Conservation (phyloP, 805 yeast species). For the Starmera dryadoides region DNA sequence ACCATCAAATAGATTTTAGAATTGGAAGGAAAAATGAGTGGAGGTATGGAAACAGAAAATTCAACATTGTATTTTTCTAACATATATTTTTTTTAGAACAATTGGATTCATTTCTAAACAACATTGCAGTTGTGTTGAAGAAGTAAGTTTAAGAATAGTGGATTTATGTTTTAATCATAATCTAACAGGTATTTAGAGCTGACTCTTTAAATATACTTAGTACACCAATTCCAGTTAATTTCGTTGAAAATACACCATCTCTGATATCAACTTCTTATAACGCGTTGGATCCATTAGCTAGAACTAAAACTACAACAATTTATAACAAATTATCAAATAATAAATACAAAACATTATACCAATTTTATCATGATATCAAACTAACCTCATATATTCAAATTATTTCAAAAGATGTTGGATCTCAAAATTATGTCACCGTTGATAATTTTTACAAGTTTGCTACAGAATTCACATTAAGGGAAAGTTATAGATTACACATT, state of each 20-base stretch:
- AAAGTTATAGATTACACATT: slow-evolving; percentile 40
- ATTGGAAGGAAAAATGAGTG: too few relatives aligned
- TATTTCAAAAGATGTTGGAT: slow-evolving; percentile 39
- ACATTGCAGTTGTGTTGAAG: slow-evolving; percentile 1
- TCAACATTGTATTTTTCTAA: too few relatives aligned
- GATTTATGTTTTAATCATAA: background rate
- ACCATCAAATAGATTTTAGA: too few relatives aligned
- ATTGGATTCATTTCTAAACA: slow-evolving; percentile 1
- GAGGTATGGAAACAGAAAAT: too few relatives aligned
- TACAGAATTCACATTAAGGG: slow-evolving; percentile 57
- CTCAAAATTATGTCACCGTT: slow-evolving; percentile 39
- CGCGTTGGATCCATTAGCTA: background rate
- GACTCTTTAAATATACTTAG: too few relatives aligned
- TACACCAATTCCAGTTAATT: background rate
- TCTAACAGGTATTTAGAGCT: too few relatives aligned
- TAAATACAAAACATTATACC: slow-evolving; percentile 40
- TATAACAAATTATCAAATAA: slow-evolving; percentile 28
- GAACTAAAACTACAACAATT: slow-evolving; percentile 31
- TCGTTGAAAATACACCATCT: slow-evolving; percentile 1
- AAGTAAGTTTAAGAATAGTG: slow-evolving; percentile 3
- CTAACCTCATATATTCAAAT: slow-evolving; percentile 45
- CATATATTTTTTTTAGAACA: too few relatives aligned
- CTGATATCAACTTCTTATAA: background rate
- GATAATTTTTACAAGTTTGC: slow-evolving; percentile 60
- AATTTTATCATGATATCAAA: slow-evolving; percentile 60